Conservation (phyloP, 202 grass and related monocot genomes). For the Carex arenaria region DNA sequence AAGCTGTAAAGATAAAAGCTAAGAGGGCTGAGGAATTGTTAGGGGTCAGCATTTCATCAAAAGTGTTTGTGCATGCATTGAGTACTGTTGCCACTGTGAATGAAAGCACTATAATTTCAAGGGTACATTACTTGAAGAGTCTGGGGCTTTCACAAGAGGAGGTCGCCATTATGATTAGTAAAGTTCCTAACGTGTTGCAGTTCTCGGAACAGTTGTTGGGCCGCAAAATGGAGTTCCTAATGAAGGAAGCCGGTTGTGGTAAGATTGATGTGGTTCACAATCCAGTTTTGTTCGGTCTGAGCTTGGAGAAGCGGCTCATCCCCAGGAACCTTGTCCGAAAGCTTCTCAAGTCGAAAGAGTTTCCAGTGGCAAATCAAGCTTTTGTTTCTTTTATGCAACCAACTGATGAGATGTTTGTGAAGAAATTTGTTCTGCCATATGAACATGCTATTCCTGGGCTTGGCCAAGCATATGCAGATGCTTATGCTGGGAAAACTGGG, state of each 20-base stretch:
- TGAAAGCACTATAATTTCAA: neutral
- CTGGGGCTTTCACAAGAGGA: neutral
- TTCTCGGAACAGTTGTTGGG: neutral
- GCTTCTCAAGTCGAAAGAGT: conserved; percentile 29
- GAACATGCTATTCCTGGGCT: conserved; percentile 26
- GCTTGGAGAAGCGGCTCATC: neutral
- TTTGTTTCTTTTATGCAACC: conserved; percentile 32
- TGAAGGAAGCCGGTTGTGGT: neutral
- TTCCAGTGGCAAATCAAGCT: neutral
- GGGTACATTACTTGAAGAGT: neutral
- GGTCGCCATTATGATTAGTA: neutral
- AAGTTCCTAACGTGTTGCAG: neutral
- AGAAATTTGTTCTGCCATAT: conserved; percentile 41
- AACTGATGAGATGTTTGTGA: neutral
- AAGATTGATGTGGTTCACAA: neutral
- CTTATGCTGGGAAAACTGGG: no score
- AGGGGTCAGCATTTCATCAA: no score
- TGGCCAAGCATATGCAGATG: no score
- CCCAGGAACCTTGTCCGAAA: conserved; percentile 41
- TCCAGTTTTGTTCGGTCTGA: neutral
- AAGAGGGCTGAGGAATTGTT: neutral
- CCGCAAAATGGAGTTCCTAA: neutral
- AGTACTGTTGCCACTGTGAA: neutral
- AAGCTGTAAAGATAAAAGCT: neutral
- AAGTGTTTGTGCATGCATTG: neutral